Evolutionary conservation across 2,329 filamentous ascomycete species (phyloP), one percentile per base, ranked within the genome.

Genomic region (Alternaria conjuncta): DNA sequence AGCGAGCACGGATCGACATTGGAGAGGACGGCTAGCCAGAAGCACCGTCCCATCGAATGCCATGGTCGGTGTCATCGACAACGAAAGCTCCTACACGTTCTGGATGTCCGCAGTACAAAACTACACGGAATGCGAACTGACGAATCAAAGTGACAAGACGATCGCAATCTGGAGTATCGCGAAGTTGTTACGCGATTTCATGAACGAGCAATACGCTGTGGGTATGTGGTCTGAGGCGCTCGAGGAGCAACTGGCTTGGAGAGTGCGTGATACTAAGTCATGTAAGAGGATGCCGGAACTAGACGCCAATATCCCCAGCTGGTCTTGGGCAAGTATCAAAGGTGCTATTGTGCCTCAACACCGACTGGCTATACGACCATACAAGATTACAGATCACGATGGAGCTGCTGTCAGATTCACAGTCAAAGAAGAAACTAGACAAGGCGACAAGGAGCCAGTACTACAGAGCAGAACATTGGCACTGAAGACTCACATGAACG

Each of bases 241-340:
- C 1, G 68, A 71, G 30, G 71, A 76, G 53, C 74, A 76, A 54
- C 25, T 76, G 20, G 68, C 69, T 11, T 76, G 72, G 73, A 62
- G 60, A 43, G 57, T 63, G 7, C 32, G 32, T 0, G 20, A 43
- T n/a, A 23, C 13, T 0, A 43, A 26, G 20, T 8, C 32, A 5
- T 43, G 51, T 44, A 10, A 43, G 30, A 55, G 51, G 41, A 55
- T 55, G 1, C 21, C 32, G 21, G 32, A 43, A 15, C 32, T 55
- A 2, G 30, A 55, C 15, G 10, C 4, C 21, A 20, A 7, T 6
- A 43, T 55, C 10, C 51, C 51, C 5, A 55, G 51, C 51, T 55
- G 51, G 51, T 55, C 51, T 13, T 55, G 51, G 51, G 51, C 51
- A 5, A 43, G 9, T 43, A 11, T 55, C 10, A 44, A 55, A 5